Evolutionary conservation across 2,329 filamentous ascomycete species (phyloP).

Genomic region (Emydomyces testavorans): DNA sequence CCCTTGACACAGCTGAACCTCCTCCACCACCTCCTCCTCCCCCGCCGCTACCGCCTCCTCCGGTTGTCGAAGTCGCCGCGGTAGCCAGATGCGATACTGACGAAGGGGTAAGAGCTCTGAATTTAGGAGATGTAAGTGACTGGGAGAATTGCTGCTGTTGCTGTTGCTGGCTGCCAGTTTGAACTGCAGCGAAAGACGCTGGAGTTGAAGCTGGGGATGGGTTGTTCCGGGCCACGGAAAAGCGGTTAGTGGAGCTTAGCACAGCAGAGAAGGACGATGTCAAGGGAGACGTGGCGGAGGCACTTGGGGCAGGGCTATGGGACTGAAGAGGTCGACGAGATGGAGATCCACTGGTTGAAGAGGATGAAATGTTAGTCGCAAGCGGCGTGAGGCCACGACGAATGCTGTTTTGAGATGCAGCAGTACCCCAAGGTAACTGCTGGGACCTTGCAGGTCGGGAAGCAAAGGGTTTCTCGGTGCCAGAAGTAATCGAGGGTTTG

Average conservation of each 20-base stretch:
- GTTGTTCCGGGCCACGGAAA: constrained; percentile 41
- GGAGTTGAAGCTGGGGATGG: constrained; percentile 45
- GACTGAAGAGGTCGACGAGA: constrained; percentile 37
- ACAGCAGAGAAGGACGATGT: constrained; percentile 44
- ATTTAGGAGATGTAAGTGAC: constrained; percentile 46
- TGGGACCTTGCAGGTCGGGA: constrained; percentile 36
- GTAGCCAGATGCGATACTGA: constrained; percentile 46
- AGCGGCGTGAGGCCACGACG: constrained; percentile 49
- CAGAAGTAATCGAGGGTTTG: constrained; percentile 43
- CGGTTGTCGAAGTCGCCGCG: constrained; percentile 41
- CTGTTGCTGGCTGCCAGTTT: constrained; percentile 42
- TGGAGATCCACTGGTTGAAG: constrained; percentile 32
- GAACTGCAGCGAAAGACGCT: constrained; percentile 44
- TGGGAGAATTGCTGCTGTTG: constrained; percentile 36
- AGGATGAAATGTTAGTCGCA: constrained; percentile 40
- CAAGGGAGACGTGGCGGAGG: constrained; percentile 41
- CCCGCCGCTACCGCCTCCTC: constrained; percentile 42
- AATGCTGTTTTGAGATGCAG: constrained; percentile 43
- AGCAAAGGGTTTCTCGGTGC: constrained; percentile 37
- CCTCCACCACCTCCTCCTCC: constrained; percentile 43
- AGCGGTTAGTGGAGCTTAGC: constrained; percentile 40
- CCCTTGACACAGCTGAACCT: constrained; percentile 46
- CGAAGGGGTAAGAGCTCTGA: constrained; percentile 45
- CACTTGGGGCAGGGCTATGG: constrained; percentile 40
- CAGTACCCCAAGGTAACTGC: constrained; percentile 48